phyloP scores from a whole-genome alignment of 345 rosid genomes.

The Barbarea vulgaris region DNA sequence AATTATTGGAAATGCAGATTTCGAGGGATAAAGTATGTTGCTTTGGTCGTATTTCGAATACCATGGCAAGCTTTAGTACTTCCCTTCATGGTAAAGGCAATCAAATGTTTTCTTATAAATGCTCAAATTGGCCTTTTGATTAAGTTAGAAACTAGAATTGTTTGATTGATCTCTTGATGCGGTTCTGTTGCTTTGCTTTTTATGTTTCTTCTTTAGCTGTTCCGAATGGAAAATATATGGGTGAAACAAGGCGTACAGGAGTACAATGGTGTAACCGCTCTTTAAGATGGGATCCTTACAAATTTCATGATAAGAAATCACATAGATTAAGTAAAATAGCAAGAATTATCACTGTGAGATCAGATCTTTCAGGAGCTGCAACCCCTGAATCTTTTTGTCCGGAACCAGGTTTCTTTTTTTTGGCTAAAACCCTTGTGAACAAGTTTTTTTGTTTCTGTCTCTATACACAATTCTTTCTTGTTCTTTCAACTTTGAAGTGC shows the following conservation, averaged over 20 bases:
- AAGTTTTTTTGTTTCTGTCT: constrained; percentile 1
- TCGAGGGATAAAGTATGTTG: constrained; percentile 34
- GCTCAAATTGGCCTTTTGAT: background rate
- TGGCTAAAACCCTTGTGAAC: constrained; percentile 15
- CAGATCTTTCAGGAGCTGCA: constrained; percentile 68
- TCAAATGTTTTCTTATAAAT: background rate
- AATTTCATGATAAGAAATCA: constrained; percentile 37
- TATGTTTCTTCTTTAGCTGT: constrained; percentile 42
- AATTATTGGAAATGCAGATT: constrained; percentile 44
- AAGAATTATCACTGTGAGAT: constrained; percentile 49
- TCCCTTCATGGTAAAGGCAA: constrained; percentile 50
- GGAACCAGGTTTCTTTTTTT: constrained; percentile 57
- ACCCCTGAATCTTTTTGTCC: constrained; percentile 49
- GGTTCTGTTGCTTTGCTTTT: constrained; percentile 8
- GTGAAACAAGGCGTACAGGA: constrained; percentile 40
- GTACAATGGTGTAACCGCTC: constrained; percentile 33
- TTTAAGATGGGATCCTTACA: constrained; percentile 37
- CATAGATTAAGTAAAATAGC: constrained; percentile 32
- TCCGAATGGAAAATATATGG: constrained; percentile 34
- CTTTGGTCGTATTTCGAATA: constrained; percentile 34
- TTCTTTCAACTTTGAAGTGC: constrained; percentile 46
- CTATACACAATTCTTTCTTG: constrained; percentile 17
- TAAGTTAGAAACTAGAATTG: background rate
- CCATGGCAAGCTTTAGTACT: constrained; percentile 31
- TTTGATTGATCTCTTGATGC: background rate